These are phyloP conservation scores for Rosa rugosa DNA, from an alignment of 306 rosid species.

Conservation along the genomic window DNA sequence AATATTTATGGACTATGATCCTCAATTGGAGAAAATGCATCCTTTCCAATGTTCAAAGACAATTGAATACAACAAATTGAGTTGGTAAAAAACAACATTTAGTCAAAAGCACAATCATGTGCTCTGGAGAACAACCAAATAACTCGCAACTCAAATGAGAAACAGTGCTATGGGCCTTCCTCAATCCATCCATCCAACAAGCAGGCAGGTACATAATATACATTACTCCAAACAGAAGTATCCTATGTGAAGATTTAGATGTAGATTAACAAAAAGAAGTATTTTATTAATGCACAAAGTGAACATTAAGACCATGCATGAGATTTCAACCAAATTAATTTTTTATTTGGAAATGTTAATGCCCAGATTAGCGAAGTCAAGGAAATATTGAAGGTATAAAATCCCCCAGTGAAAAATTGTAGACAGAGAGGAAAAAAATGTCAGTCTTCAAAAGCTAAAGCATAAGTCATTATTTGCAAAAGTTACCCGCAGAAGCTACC, in stretches of 20 bases:
- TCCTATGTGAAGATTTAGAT: not conserved
- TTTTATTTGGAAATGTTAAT: not conserved
- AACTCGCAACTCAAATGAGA: not conserved
- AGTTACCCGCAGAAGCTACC: not conserved
- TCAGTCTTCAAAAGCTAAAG: not conserved
- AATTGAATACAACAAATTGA: not conserved
- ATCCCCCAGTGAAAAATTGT: not conserved
- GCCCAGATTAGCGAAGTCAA: not conserved
- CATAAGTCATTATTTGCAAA: not conserved
- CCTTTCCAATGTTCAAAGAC: not conserved
- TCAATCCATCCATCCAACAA: not conserved
- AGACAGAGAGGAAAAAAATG: not conserved
- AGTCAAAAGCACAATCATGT: not conserved
- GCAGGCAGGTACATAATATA: not conserved
- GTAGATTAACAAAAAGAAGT: not conserved
- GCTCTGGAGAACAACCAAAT: not conserved
- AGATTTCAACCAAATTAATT: not conserved
- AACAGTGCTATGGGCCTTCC: not conserved
- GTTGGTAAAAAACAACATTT: not conserved
- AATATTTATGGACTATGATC: not conserved
- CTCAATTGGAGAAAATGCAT: not conserved
- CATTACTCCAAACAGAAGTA: not conserved
- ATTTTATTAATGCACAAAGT: not conserved
- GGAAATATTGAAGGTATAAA: not conserved
- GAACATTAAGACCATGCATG: not conserved